phyloP scores from a whole-genome alignment of 2,329 filamentous ascomycete genomes.

The Penicillium crustosum region DNA sequence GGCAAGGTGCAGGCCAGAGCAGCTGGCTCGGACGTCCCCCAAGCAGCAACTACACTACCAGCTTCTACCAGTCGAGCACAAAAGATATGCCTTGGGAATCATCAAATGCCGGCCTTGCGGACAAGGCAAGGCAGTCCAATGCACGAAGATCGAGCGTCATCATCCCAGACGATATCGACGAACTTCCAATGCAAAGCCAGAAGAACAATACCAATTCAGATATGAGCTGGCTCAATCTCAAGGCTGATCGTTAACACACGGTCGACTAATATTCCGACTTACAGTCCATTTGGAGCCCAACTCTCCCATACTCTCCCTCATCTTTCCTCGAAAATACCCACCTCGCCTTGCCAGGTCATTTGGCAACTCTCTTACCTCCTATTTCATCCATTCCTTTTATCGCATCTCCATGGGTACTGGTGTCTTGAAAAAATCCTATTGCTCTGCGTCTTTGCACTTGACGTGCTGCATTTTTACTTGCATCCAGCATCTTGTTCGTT shows the following conservation, averaged over 20 bases:
- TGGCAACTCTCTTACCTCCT: not conserved
- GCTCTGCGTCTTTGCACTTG: slow-evolving; percentile 14
- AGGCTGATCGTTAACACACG: slow-evolving; percentile 27
- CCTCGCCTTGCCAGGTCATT: not conserved
- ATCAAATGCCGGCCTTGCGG: slow-evolving; percentile 17
- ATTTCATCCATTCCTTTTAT: slow-evolving; percentile 11
- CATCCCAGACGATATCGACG: slow-evolving; percentile 33
- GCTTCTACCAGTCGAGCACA: slow-evolving; percentile 36
- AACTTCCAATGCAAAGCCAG: slow-evolving; percentile 19
- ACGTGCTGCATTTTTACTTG: not conserved
- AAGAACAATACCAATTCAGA: slow-evolving; percentile 37
- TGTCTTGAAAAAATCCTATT: slow-evolving; percentile 17
- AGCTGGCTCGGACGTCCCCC: slow-evolving; percentile 39
- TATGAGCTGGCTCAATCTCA: slow-evolving; percentile 47
- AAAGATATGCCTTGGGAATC: slow-evolving; percentile 22
- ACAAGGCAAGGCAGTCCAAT: slow-evolving; percentile 20
- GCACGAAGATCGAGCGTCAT: slow-evolving; percentile 35
- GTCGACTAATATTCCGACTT: not conserved
- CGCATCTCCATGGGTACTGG: slow-evolving; percentile 12
- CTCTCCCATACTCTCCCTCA: not conserved
- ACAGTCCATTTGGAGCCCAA: not conserved
- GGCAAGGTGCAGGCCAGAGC: slow-evolving; percentile 26
- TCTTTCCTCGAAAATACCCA: not conserved
- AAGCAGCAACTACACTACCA: slow-evolving; percentile 45
- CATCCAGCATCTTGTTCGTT: not conserved